These are phyloP conservation scores for Parastagonospora avenae DNA, from an alignment of 2,329 filamentous ascomycete species.

Conservation along the genomic window DNA sequence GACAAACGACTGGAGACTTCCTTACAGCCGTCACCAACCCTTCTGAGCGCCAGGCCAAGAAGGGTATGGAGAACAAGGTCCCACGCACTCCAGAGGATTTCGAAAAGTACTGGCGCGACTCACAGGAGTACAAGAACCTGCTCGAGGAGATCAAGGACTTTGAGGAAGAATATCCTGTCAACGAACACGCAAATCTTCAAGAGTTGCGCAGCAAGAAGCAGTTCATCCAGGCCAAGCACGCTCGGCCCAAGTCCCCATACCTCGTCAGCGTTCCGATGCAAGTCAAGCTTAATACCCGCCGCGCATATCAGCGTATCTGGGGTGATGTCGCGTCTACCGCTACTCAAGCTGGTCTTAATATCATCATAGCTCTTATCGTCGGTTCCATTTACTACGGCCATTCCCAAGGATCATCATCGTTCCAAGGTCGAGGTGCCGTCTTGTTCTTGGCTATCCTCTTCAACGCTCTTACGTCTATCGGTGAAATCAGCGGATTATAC, in stretches of 20 bases:
- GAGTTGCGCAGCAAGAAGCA: conserved; percentile 54
- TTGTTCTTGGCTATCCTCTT: conserved; percentile 66
- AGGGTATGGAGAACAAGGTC: conserved; percentile 51
- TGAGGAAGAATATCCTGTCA: conserved; percentile 53
- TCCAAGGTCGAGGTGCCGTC: conserved; percentile 61
- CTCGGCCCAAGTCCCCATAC: conserved; percentile 62
- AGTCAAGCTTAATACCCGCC: conserved; percentile 35
- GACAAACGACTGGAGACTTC: conserved; percentile 76
- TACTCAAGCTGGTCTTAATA: conserved; percentile 51
- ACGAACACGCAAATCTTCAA: conserved; percentile 41
- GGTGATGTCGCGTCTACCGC: conserved; percentile 40
- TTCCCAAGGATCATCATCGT: conserved; percentile 56
- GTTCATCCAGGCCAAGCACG: conserved; percentile 58
- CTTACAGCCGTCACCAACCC: conserved; percentile 71
- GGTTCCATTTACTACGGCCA: conserved; percentile 65
- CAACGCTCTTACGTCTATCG: conserved; percentile 63
- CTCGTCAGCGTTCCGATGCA: conserved; percentile 60
- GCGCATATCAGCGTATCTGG: conserved; percentile 43
- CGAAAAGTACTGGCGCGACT: conserved; percentile 58
- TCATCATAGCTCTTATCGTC: conserved; percentile 65
- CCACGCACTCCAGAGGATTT: conserved; percentile 57
- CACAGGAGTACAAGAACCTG: conserved; percentile 51
- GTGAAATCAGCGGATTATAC: conserved; percentile 64
- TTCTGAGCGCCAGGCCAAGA: conserved; percentile 48
- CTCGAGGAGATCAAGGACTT: conserved; percentile 58